A percentile compares a stretch with the other conserved stretches of the same genome.
These are phyloP conservation scores for Panaeolus papilionaceus DNA, from an alignment of 768 basidiomycete species.

Conservation along the genomic window DNA sequence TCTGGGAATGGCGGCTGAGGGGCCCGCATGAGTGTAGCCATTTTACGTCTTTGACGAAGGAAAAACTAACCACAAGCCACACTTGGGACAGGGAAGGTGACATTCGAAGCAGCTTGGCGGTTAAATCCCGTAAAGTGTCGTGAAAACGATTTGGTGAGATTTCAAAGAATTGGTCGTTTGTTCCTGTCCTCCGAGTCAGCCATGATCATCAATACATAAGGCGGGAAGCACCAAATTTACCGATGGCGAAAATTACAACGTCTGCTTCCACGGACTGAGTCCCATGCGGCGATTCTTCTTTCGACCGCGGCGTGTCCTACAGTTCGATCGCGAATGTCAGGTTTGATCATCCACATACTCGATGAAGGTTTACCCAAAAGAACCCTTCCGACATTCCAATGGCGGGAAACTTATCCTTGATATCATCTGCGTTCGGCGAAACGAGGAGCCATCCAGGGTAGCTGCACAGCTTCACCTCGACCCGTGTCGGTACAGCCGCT, in stretches of 20 bases:
- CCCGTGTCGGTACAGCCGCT: neutral
- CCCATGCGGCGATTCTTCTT: neutral
- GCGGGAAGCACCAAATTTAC: neutral
- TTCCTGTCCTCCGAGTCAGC: neutral
- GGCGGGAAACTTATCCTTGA: neutral
- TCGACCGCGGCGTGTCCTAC: neutral
- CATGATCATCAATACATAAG: neutral
- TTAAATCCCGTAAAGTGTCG: neutral
- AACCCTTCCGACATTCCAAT: neutral
- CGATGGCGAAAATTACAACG: neutral
- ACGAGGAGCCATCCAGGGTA: neutral
- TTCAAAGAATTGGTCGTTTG: neutral
- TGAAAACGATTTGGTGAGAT: neutral
- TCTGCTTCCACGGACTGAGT: neutral
- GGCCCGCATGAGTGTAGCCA: neutral
- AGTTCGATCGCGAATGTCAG: neutral
- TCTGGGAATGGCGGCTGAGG: neutral
- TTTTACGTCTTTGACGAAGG: neutral
- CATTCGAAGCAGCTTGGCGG: neutral
- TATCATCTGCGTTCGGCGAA: neutral
- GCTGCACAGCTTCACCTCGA: neutral
- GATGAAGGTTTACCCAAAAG: neutral
- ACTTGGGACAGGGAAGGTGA: conserved; percentile 3
- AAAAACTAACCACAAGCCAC: neutral
- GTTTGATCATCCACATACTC: neutral